Base-by-base conservation (phyloP, 192 early-diverging fungal genomes). In the Phlyctochytrium planicorne region DNA sequence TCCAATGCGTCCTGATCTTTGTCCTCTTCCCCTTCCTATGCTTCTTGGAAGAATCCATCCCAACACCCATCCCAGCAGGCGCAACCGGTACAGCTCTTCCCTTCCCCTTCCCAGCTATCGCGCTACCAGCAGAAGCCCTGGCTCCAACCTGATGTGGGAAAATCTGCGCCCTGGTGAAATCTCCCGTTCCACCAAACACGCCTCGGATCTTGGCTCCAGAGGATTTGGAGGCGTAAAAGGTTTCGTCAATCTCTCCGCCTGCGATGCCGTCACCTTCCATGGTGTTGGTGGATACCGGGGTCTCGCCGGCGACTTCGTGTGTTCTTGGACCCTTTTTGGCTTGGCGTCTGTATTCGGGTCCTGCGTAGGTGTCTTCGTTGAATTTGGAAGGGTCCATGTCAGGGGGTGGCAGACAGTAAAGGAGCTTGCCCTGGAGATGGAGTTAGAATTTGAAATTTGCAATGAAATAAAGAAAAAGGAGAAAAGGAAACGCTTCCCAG, bases 381-480 rank as follows among this genome's bases (percentile, higher is more conserved):
- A 98, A 99, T 31, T 88, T 84, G n/a, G 33, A 53, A n/a, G 72
- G 47, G 62, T 77, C 83, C 55, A 67, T 59, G n/a, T 87, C 60
- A 47, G 81, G 82, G 36, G 94, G 93, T 52, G 97, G 93, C 52
- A 88, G 83, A 70, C 91, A 91, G 87, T 82, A 98, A 25, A 97
- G 72, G 24, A 99, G 78, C 84, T 94, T 96, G 60, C 97, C 97
- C 87, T 91, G 61, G 6, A 53, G 29, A 36, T 32, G 16, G 36
- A 62, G 10, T 24, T 24, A 74, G n/a, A n/a, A n/a, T 47, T 47
- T 20, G 10, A 47, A 47, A 47, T 14, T 47, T 47, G 10, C 40
- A 47, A 47, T 47, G 40, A 47, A 47, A 47, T 47, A 20, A n/a
- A n/a, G n/a, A n/a, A n/a, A n/a, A n/a, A n/a, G n/a, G n/a, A n/a